Evolutionary conservation across 257 asterid genomes (phyloP).

Genomic region (Pogostemon cablin): DNA sequence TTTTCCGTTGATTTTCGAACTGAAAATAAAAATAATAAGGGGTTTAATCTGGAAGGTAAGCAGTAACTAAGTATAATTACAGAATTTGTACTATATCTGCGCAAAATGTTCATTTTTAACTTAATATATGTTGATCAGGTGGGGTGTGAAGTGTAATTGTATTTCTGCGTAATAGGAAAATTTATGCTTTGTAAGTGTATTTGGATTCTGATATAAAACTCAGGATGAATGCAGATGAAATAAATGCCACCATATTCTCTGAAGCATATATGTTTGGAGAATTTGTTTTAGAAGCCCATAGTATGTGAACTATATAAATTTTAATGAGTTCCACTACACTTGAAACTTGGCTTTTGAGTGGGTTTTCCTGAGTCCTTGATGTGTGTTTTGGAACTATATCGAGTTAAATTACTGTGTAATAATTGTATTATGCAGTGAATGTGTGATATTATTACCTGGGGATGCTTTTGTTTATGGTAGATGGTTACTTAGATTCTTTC

Average conservation of each 20-base stretch:
- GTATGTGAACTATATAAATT: constrained; percentile 3
- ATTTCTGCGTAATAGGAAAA: not conserved
- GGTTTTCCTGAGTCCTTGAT: not conserved
- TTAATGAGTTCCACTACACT: not conserved
- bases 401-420: not conserved
- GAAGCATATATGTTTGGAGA: not conserved
- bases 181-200: not conserved
- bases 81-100: too few species aligned
- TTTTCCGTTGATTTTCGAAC: not conserved
- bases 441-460: not conserved
- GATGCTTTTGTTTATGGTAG: too few species aligned
- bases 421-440: not conserved
- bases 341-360: not conserved
- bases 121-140: too few species aligned
- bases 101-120: too few species aligned
- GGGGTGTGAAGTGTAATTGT: too few species aligned
- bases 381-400: not conserved
- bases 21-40: too few species aligned
- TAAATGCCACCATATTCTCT: not conserved
- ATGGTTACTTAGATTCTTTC: too few species aligned
- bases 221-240: constrained; percentile 5
- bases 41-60: too few species aligned
- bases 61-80: too few species aligned
- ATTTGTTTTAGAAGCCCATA: not conserved
- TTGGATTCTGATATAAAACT: not conserved